Evolutionary conservation across 2,329 filamentous ascomycete species (phyloP), one percentile per base, ranked within the genome.

Genomic region (Mycosphaerella sp.): DNA sequence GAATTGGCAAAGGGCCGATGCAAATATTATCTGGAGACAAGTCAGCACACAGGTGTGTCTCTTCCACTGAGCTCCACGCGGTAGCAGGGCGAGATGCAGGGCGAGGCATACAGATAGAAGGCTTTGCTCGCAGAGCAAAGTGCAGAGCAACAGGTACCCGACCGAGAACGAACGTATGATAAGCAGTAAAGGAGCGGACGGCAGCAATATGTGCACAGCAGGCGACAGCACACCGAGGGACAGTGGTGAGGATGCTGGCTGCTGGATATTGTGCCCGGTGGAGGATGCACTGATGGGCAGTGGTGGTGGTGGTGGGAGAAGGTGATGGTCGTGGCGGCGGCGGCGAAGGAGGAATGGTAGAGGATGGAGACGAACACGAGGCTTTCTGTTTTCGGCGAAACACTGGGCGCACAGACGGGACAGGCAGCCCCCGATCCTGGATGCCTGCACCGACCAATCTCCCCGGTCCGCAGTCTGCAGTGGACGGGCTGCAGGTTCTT

Each of bases 131-230:
- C 59, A 56, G 56, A 61, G 60, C 57, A 47, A 54, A 46, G 50
- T 53, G 59, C 59, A 62, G 53, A 55, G 59, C 42, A 53, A 51
- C 45, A 55, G 45, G 48, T 55, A 50, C 52, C 53, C 53, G 45
- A 46, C 45, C 51, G 45, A 51, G 52, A 57, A 58, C 23, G 57
- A 57, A 56, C 12, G 40, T 40, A 14, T 42, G 40, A 42, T 17
- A 23, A 42, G 40, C 40, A 42, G 52, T 58, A 60, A 60, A 60
- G 41, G 59, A 60, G 53, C 48, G 59, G 59, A 60, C 59, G 59
- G 57, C 59, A 57, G 48, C 51, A 52, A 56, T 38, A 56, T 38
- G 44, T 45, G 53, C 56, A 45, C 45, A 34, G 26, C 23, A 40
- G 48, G 40, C 39, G 40, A 54, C 53, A 48, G 46, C 51, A 53